A percentile compares a stretch with the other conserved stretches of the same genome.
phyloP scores from a whole-genome alignment of 1,139 yeast genomes.

The Blastobotrys indianensis region DNA sequence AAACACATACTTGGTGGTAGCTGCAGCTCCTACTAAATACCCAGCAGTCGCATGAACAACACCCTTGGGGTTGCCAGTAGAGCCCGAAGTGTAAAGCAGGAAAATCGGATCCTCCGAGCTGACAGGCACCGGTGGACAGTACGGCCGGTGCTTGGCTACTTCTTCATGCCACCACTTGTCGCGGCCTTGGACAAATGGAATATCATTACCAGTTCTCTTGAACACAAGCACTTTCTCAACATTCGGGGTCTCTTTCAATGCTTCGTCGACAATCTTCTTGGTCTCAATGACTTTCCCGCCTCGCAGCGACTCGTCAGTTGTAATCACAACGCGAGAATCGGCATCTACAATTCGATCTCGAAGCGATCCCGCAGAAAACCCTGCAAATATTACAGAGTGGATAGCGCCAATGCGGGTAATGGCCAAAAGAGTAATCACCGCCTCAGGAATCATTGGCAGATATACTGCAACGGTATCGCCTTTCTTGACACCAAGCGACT shows the following conservation, averaged over 20 bases:
- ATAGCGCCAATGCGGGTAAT: conserved; percentile 93
- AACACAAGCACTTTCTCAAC: conserved; percentile 80
- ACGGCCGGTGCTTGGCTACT: conserved; percentile 72
- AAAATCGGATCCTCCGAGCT: conserved; percentile 90
- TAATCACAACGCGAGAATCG: conserved; percentile 78
- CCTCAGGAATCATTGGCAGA: conserved; percentile 96
- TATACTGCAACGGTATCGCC: conserved; percentile 97
- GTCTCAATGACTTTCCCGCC: conserved; percentile 91
- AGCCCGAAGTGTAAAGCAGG: conserved; percentile 91
- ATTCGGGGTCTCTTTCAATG: conserved; percentile 67
- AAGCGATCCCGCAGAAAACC: conserved; percentile 91
- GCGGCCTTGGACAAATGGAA: conserved; percentile 72
- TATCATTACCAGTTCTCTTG: conserved; percentile 73
- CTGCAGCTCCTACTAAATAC: conserved; percentile 86
- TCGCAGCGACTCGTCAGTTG: conserved; percentile 94
- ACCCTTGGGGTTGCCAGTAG: conserved; percentile 98
- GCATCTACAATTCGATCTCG: conserved; percentile 90
- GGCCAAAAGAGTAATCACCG: conserved; percentile 89
- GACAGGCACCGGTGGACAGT: conserved; percentile 82
- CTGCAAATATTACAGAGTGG: conserved; percentile 96
- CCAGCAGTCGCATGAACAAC: conserved; percentile 95
- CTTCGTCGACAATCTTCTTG: conserved; percentile 93
- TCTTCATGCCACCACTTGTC: conserved; percentile 95
- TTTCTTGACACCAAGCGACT: conserved; percentile 79
- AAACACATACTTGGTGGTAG: conserved; percentile 89